These are phyloP conservation scores for Boletales sp. DNA, from an alignment of 768 basidiomycete species.

Conservation along the genomic window DNA sequence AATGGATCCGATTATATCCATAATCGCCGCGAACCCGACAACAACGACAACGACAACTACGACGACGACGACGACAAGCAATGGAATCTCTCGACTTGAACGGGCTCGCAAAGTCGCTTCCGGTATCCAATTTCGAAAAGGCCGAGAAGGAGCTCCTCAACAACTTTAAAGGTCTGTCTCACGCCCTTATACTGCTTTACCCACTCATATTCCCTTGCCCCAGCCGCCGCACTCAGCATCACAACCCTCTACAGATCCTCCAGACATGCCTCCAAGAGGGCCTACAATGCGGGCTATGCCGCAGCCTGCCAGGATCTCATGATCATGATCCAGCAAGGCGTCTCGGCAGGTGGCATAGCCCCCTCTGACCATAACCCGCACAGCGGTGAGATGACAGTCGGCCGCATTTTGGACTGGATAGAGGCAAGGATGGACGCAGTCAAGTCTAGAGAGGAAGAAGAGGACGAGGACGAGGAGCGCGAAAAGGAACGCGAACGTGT, in stretches of 20 bases:
- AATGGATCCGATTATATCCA: constrained; percentile 2
- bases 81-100: constrained; percentile 82
- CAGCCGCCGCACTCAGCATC: constrained; percentile 81
- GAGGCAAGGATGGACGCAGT: constrained; percentile 80
- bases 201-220: constrained; percentile 18
- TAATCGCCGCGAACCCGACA: not conserved
- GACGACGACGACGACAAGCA: constrained; percentile 12
- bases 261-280: constrained; percentile 68
- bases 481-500: constrained; percentile 51
- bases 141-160: constrained; percentile 79
- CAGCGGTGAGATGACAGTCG: constrained; percentile 67
- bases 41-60: not conserved
- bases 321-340: constrained; percentile 79
- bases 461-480: constrained; percentile 75
- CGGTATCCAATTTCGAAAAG: constrained; percentile 63
- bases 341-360: constrained; percentile 56
- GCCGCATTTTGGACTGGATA: constrained; percentile 80
- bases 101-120: constrained; percentile 73
- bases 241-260: constrained; percentile 84
- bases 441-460: constrained; percentile 71
- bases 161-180: constrained; percentile 68
- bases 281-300: constrained; percentile 79
- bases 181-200: not conserved
- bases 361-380: constrained; percentile 41
- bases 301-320: constrained; percentile 78